Base-by-base conservation (phyloP, 805 yeast species). In the Candida nanaspora region DNA sequence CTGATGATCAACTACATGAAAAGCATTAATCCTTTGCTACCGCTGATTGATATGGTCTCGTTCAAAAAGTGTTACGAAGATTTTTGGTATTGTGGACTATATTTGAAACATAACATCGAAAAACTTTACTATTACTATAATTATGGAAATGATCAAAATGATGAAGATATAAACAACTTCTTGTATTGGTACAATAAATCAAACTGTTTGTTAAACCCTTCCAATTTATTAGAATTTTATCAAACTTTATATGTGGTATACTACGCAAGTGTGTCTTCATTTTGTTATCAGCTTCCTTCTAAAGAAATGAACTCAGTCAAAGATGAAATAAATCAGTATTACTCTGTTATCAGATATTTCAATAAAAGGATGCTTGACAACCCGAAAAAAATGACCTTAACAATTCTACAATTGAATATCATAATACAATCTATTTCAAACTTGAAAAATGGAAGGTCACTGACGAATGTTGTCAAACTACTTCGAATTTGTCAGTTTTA, bases 1-100 rank as follows among this genome's bases (percentile, higher is more conserved):
- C 55, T 77, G 23, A 61, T 75, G 1, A 62, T 66, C 28, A 61
- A 74, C 16, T 78, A 72, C 45, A 55, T 70, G 16, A 66, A 65
- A 33, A 72, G 76, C 2, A 74, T 78, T 16, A 80, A 77, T 48
- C 70, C 78, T 6, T 54, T 78, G 18, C 51, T 76, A n/a, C 84
- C 84, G 0, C 58, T 78, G 3, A 44, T 78, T 37, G 77, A 76
- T 46, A 48, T 77, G 25, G 51, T 58, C 9, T 70, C 66, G 18
- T 76, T 78, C 45, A 44, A 67, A 3, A 48, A 48, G 30, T 73
- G 71, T 39, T 53, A 52, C 37, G 46, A 72, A 22, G 61, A 57
- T 21, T 78, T 69, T 46, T 77, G 82, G 82, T 63, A 65, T 31
- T 52, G 56, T 35, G 56, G 57, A 6, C 42, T 55, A 35, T 50